Evolutionary conservation across 148 eudicot genomes (phyloP).

Genomic region (Nepenthes mirabilis): DNA sequence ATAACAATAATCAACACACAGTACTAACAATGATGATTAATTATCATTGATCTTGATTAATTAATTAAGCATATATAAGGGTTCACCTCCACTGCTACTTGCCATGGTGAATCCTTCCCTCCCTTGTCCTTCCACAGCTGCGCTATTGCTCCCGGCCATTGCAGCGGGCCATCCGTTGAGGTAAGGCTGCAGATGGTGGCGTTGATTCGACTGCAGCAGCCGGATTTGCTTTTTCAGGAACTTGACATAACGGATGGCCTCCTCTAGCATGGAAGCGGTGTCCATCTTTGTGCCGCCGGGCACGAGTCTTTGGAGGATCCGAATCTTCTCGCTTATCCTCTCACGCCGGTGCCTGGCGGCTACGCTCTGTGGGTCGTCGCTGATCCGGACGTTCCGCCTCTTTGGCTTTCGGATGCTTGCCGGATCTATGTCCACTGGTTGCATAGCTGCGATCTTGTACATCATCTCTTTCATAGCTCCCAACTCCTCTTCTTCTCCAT

Average conservation of each 20-base stretch:
- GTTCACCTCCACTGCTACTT: slow-evolving; percentile 13
- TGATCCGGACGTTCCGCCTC: slow-evolving; percentile 65
- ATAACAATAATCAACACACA: too few species aligned
- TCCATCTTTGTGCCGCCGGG: slow-evolving; percentile 94
- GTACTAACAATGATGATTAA: too few species aligned
- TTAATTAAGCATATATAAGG: too few species aligned
- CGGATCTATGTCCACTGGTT: slow-evolving; percentile 91
- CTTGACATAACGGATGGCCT: slow-evolving; percentile 83
- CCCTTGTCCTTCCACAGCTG: not conserved
- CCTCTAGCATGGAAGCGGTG: slow-evolving; percentile 91
- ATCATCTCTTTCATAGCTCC: slow-evolving; percentile 94
- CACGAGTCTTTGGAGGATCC: slow-evolving; percentile 76
- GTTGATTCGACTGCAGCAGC: slow-evolving; percentile 23
- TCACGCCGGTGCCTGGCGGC: slow-evolving; percentile 79
- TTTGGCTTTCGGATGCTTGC: slow-evolving; percentile 60
- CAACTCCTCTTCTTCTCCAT: slow-evolving; percentile 23
- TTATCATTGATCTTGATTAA: too few species aligned
- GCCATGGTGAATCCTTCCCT: slow-evolving; percentile 2
- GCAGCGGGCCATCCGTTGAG: too few species aligned
- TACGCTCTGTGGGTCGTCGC: slow-evolving; percentile 84
- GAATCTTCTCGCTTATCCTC: slow-evolving; percentile 69
- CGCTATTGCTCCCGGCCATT: too few species aligned
- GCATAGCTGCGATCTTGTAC: slow-evolving; percentile 94
- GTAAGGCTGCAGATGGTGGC: slow-evolving; percentile 3
- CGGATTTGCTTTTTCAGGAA: slow-evolving; percentile 73